Evolutionary conservation across 768 basidiomycete species (phyloP).

Genomic region (Mycena filopes): DNA sequence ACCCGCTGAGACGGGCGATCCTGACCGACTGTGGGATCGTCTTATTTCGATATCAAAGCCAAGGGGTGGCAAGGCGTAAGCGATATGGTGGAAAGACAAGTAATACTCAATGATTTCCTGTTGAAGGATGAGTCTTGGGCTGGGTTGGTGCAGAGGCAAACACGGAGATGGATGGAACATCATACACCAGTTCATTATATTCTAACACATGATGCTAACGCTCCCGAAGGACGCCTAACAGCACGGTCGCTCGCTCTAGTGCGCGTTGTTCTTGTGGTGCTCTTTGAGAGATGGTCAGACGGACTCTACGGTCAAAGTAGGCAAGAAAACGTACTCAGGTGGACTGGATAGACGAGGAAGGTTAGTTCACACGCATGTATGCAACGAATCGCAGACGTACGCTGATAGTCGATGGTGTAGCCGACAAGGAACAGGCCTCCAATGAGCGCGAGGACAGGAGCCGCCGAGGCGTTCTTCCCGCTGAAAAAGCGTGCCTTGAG

Average conservation of each 20-base stretch:
- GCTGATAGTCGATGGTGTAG: constrained; percentile 91
- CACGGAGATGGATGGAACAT: not conserved
- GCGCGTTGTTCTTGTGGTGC: constrained; percentile 92
- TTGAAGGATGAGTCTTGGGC: no score
- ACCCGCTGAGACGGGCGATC: no score
- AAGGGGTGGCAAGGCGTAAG: no score
- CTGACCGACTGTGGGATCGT: no score
- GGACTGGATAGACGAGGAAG: constrained; percentile 61
- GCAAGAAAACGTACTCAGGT: constrained; percentile 71
- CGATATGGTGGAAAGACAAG: no score
- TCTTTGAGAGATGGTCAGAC: constrained; percentile 58
- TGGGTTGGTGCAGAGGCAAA: not conserved
- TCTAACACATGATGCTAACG: constrained; percentile 3
- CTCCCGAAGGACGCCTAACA: not conserved
- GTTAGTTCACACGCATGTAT: constrained; percentile 11
- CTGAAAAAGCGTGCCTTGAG: constrained; percentile 86
- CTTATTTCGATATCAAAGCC: no score
- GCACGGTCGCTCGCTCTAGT: constrained; percentile 55
- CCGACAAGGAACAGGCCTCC: constrained; percentile 78
- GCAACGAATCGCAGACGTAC: constrained; percentile 59
- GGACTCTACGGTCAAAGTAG: not conserved
- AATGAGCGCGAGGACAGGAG: constrained; percentile 72
- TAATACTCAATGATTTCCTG: no score
- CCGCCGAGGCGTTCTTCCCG: constrained; percentile 86
- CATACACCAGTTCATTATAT: not conserved